These are phyloP conservation scores for Hirschioporus abietinus DNA, from an alignment of 768 basidiomycete genomes.

Conservation along the genomic window DNA sequence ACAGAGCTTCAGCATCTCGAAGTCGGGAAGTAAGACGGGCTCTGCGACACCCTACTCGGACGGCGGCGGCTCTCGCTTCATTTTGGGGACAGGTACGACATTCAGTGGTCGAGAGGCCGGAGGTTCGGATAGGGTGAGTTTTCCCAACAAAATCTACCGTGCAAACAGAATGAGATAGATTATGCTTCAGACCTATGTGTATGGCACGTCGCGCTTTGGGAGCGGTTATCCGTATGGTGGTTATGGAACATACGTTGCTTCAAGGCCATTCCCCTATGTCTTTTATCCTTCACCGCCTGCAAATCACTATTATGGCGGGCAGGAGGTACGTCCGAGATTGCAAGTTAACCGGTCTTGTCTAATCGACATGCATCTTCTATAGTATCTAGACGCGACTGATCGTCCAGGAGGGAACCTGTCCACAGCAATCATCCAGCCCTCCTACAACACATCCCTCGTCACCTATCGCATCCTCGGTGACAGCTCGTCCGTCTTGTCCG, in stretches of 20 bases:
- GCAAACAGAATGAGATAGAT: not conserved
- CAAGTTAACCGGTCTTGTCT: not conserved
- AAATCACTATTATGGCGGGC: not conserved
- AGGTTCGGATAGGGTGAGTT: not conserved
- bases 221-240: conserved; percentile 10
- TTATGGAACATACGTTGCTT: not conserved
- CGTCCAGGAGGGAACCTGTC: not conserved
- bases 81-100: not conserved
- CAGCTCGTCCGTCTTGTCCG: conserved; percentile 5
- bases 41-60: not conserved
- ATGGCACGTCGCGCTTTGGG: conserved; percentile 5
- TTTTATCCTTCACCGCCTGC: conserved; percentile 7
- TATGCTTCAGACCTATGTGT: not conserved
- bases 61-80: not conserved
- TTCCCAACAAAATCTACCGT: not conserved
- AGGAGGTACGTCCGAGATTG: not conserved
- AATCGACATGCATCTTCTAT: not conserved
- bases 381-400: not conserved
- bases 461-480: conserved; percentile 8
- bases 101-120: conserved; percentile 1
- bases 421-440: conserved; percentile 1
- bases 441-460: not conserved
- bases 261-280: conserved; percentile 5
- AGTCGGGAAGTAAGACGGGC: not conserved
- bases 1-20: not conserved